Conservation (phyloP, 495 filamentous ascomycete species). For the Hypoxylon perforatum region DNA sequence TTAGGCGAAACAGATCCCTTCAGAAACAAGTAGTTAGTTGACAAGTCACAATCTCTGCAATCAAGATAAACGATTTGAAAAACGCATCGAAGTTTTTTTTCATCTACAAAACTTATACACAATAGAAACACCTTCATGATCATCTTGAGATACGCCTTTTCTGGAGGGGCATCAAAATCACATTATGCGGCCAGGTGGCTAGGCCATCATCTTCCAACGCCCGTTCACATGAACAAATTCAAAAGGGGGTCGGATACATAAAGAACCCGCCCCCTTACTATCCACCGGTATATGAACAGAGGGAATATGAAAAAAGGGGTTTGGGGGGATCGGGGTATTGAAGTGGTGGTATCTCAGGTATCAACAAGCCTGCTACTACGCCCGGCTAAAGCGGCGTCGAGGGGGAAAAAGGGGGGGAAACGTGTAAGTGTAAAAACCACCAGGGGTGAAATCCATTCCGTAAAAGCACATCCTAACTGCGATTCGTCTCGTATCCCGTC, state of each 20-base stretch:
- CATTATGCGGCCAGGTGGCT: conserved; percentile 11
- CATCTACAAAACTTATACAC: conserved; percentile 17
- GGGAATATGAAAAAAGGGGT: conserved; percentile 3
- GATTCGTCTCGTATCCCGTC: conserved; percentile 38
- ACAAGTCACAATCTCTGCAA: background rate
- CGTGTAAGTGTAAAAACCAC: conserved; percentile 16
- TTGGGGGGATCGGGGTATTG: conserved; percentile 13
- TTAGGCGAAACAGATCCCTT: too few relatives aligned
- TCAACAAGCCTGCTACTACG: conserved; percentile 31
- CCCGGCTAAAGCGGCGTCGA: conserved; percentile 25
- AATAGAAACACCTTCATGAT: conserved; percentile 3
- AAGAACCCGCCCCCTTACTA: too few relatives aligned
- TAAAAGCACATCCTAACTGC: conserved; percentile 36
- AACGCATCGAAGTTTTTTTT: conserved; percentile 5
- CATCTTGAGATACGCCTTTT: conserved; percentile 8
- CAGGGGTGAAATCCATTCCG: conserved; percentile 27
- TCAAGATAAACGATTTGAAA: background rate
- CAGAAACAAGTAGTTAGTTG: too few relatives aligned
- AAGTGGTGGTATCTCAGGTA: conserved; percentile 40
- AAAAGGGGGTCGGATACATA: background rate
- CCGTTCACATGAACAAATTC: background rate
- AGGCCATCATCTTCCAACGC: conserved; percentile 27
- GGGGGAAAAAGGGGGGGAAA: conserved; percentile 5
- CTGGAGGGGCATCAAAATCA: conserved; percentile 10
- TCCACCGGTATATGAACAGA: conserved; percentile 12